A percentile compares a stretch with the other conserved stretches of the same genome.
phyloP scores from a whole-genome alignment of 164 flowering plant species.

The Vitis amurensis region DNA sequence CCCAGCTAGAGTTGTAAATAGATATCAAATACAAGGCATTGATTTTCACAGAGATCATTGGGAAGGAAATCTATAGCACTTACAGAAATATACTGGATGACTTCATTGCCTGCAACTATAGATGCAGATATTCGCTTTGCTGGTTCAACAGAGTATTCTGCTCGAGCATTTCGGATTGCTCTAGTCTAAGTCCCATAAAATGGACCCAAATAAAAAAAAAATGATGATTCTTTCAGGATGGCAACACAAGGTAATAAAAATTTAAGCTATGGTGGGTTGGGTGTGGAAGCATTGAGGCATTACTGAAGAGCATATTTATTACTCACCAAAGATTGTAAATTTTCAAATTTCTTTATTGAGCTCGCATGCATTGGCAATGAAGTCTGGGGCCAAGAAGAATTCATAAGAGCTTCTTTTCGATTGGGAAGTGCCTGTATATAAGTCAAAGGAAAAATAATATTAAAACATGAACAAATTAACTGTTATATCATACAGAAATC shows the following conservation, averaged over 20 bases:
- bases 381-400: slow-evolving; percentile 77
- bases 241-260: not conserved
- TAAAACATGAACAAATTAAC: not conserved
- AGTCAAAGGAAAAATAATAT: not conserved
- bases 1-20: not conserved
- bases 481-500: not conserved
- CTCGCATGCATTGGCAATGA: slow-evolving; percentile 60
- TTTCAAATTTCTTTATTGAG: slow-evolving; percentile 76
- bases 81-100: slow-evolving; percentile 71
- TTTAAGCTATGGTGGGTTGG: not conserved
- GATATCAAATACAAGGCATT: no score
- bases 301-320: not conserved
- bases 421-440: slow-evolving; percentile 70
- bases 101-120: slow-evolving; percentile 73
- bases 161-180: slow-evolving; percentile 91
- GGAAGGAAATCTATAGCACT: slow-evolving; percentile 19
- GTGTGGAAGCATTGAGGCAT: not conserved
- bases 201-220: not conserved
- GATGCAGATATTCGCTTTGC: slow-evolving; percentile 88
- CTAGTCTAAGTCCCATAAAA: slow-evolving; percentile 39
- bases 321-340: slow-evolving; percentile 83
- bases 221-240: not conserved
- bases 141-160: slow-evolving; percentile 94
- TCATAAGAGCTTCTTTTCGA: slow-evolving; percentile 72
- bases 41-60: not conserved